These are phyloP conservation scores for Coemansia asiatica DNA, from an alignment of 192 early-diverging fungal genomes.

Conservation along the genomic window DNA sequence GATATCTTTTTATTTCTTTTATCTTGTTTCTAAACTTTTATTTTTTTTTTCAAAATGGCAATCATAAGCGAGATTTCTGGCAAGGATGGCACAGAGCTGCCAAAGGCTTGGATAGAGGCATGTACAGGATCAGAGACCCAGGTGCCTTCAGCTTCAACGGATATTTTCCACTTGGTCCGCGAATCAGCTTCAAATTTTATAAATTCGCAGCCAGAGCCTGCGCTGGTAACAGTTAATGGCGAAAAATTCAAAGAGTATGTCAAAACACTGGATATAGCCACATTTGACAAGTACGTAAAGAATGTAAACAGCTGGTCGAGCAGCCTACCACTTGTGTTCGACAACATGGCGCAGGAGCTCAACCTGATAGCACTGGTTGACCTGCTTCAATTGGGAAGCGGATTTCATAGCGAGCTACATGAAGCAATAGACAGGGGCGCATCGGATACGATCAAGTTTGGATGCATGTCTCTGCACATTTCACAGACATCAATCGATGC, in stretches of 20 bases:
- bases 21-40: not conserved
- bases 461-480: slow-evolving; percentile 81
- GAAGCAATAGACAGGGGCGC: slow-evolving; percentile 65
- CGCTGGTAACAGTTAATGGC: slow-evolving; percentile 40
- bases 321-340: slow-evolving; percentile 77
- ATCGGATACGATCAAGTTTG: slow-evolving; percentile 77
- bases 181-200: slow-evolving; percentile 32
- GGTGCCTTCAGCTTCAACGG: slow-evolving; percentile 19
- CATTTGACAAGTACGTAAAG: slow-evolving; percentile 40
- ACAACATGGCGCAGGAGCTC: slow-evolving; percentile 70
- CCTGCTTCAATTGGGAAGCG: slow-evolving; percentile 77
- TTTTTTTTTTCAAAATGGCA: slow-evolving; percentile 16
- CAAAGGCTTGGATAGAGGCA: slow-evolving; percentile 26
- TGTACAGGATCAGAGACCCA: slow-evolving; percentile 26
- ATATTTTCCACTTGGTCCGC: slow-evolving; percentile 49
- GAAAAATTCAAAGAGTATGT: slow-evolving; percentile 38
- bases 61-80: slow-evolving; percentile 35
- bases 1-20: not conserved
- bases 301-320: slow-evolving; percentile 52
- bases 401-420: slow-evolving; percentile 68
- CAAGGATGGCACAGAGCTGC: slow-evolving; percentile 16
- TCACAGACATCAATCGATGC: slow-evolving; percentile 62
- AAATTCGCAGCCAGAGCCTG: slow-evolving; percentile 12
- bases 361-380: slow-evolving; percentile 74
- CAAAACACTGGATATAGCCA: slow-evolving; percentile 22